Evolutionary conservation across 2,329 filamentous ascomycete genomes (phyloP).

Genomic region (Epichloe scottii): DNA sequence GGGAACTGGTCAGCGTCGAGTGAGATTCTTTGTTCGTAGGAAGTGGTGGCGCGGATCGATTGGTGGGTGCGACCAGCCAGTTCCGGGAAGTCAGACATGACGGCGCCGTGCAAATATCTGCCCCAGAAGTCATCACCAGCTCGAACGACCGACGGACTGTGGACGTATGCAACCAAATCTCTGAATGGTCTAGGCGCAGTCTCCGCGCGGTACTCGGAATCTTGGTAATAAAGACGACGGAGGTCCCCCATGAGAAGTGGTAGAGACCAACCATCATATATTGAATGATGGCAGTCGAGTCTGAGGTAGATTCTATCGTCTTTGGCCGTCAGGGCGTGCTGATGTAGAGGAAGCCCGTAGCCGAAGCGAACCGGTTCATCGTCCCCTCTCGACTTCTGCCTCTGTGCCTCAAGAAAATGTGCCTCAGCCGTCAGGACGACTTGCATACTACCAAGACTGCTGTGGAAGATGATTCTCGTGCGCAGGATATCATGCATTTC

Average conservation of each 20-base stretch:
- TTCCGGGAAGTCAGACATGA: neutral
- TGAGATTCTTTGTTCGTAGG: neutral
- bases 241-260: constrained; percentile 15
- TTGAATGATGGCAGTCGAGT: constrained; percentile 22
- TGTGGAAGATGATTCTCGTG: neutral
- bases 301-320: constrained; percentile 7
- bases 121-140: neutral
- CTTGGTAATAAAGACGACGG: constrained; percentile 7
- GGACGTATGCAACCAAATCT: constrained; percentile 13
- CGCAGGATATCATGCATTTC: neutral
- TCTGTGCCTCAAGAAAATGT: neutral
- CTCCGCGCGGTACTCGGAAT: constrained; percentile 8
- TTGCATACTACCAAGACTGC: neutral
- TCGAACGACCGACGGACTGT: neutral
- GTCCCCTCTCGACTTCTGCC: neutral
- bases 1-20: neutral
- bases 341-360: constrained; percentile 1
- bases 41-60: neutral
- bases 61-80: neutral
- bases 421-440: neutral
- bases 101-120: neutral
- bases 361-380: neutral
- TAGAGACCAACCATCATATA: constrained; percentile 25
- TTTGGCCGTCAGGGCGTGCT: neutral
- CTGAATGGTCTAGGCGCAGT: neutral